Base-by-base conservation (phyloP, 345 rosid species). In the Anastatica hierochuntica region DNA sequence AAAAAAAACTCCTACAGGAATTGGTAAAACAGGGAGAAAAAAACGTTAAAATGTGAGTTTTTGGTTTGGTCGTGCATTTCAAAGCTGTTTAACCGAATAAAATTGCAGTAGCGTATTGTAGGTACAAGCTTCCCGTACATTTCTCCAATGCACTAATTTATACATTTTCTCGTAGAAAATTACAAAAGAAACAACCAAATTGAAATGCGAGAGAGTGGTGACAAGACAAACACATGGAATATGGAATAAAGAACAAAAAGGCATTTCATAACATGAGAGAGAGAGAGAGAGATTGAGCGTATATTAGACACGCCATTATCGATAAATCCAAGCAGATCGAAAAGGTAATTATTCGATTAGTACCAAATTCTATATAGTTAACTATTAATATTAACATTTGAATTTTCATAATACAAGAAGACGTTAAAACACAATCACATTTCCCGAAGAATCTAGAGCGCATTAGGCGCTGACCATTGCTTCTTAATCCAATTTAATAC, bases 391-490 rank as follows among this genome's bases (percentile, higher is more conserved):
- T 38, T 46, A 42, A 48, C 29, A 54, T 24, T 60, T 23, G 44
- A 40, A 40, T 19, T 20, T 45, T 44, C 31, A 54, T 54, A 46
- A 14, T 14, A 41, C 42, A 30, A 65, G 16, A 53, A 17, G 16
- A 55, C 14, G 43, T 48, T 35, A 38, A 43, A 33, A 47, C 21
- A 24, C 21, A 24, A 59, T 60, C 55, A 1, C 83, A 75, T 48
- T 82, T 84, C 77, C 87, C 94, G 70, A 80, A 70, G 89, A 86
- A 80, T 79, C 96, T 90, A 80, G 95, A 78, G 90, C 95, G 97
- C 82, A 86, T 80, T 82, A 82, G 94, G 79, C 85, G 87, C 97
- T 89, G 95, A 85, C 92, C 80, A 44, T 56, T 69, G 81, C 76
- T 72, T 76, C 71, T 60, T 26, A 77, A 75, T 68, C 49, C 49